Percentiles rank a stretch among this genome's conserved stretches.
These are phyloP conservation scores for Colletotrichum musicola DNA, from an alignment of 2,329 filamentous ascomycete genomes.

Conservation along the genomic window DNA sequence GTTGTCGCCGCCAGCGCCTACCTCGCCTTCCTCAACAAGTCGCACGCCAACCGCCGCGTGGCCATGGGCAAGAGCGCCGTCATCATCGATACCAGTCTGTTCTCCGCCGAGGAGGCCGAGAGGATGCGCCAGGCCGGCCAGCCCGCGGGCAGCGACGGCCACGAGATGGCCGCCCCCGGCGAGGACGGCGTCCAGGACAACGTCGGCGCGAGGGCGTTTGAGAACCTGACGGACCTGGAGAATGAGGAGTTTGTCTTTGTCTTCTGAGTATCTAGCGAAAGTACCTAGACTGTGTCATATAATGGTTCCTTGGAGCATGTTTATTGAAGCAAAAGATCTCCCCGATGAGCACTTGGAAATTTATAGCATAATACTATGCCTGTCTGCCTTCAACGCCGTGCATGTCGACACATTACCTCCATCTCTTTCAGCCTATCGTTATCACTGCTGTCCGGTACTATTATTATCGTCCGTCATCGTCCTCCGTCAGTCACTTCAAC, in stretches of 20 bases:
- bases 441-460: too few species aligned
- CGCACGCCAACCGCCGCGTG: constrained; percentile 51
- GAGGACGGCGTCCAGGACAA: constrained; percentile 41
- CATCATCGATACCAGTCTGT: constrained; percentile 71
- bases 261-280: constrained; percentile 42
- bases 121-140: constrained; percentile 46
- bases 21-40: constrained; percentile 63
- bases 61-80: constrained; percentile 56
- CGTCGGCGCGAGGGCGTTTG: constrained; percentile 62
- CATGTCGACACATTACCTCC: too few species aligned
- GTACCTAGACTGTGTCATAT: too few species aligned
- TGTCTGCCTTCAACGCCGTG: too few species aligned
- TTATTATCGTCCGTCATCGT: too few species aligned
- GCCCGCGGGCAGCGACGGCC: constrained; percentile 41
- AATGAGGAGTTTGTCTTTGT: constrained; percentile 76
- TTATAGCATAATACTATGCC: too few species aligned
- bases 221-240: constrained; percentile 70
- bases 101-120: constrained; percentile 58
- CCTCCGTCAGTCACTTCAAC: too few species aligned
- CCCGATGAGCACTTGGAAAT: too few species aligned
- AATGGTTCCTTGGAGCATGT: too few species aligned
- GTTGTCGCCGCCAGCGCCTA: constrained; percentile 51
- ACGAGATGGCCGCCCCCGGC: constrained; percentile 41
- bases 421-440: accelerated
- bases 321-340: too few species aligned